Conservation (phyloP, 2,329 filamentous ascomycete species). For the Neoarthrinium moseri region DNA sequence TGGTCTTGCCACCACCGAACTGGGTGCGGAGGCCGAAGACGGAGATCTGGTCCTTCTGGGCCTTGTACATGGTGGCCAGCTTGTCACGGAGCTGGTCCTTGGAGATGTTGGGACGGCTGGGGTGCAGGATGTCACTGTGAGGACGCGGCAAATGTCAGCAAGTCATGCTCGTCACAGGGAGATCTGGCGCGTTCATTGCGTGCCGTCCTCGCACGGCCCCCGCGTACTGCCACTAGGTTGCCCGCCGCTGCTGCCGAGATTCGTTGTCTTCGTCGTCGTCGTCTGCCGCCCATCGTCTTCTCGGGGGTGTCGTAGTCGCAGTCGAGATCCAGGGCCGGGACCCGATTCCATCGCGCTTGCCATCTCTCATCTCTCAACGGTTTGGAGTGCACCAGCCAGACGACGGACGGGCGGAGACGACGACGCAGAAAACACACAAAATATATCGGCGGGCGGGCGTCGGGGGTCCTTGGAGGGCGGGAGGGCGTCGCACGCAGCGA, state of each 20-base stretch:
- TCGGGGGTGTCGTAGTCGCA: no score
- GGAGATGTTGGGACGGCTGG: slow-evolving; percentile 96
- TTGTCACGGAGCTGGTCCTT: slow-evolving; percentile 98
- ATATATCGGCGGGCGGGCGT: no score
- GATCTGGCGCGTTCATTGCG: background rate
- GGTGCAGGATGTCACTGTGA: slow-evolving; percentile 96
- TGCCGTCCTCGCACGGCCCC: background rate
- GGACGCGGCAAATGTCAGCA: slow-evolving; percentile 9
- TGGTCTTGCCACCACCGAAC: slow-evolving; percentile 99
- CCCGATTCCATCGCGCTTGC: no score
- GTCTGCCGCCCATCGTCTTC: no score
- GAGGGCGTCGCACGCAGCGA: background rate
- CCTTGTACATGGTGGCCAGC: slow-evolving; percentile 96
- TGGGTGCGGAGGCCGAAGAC: slow-evolving; percentile 99
- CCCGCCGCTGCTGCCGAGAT: background rate
- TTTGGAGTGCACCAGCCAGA: no score
- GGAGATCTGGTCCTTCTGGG: slow-evolving; percentile 93
- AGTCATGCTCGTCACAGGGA: no score
- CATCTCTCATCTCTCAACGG: no score
- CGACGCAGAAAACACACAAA: no score
- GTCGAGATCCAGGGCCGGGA: no score
- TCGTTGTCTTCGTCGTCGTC: no score
- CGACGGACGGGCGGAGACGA: no score
- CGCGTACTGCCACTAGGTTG: background rate
- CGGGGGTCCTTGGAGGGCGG: no score